Base-by-base conservation (phyloP, 73 alveolate genomes). In the Breviolum minutum region DNA sequence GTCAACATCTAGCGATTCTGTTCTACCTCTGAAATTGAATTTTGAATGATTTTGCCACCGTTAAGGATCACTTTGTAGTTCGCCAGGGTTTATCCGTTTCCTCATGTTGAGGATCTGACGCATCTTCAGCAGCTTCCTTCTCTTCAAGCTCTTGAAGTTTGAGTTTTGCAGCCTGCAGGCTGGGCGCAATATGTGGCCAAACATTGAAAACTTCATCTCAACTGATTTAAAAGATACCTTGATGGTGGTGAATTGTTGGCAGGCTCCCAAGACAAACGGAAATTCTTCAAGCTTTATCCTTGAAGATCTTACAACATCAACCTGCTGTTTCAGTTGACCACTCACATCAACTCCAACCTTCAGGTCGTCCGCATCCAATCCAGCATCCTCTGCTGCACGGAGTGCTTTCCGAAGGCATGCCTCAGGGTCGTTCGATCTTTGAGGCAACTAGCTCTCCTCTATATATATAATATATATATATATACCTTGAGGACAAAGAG, bases 121-220 rank as follows among this genome's bases (percentile, higher is more conserved):
- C 97, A 73, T 91, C 97, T 29, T 40, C 89, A 5, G 97, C 97
- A 13, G 97, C 97, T 54, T 40, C 97, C 63, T 26, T 48, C 88
- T 91, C 97, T 29, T 91, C 97, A 29, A 91, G 87, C 60, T 91
- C 88, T 48, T 91, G 97, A n/a, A 91, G 80, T 26, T 91, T 91
- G 48, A 79, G 24, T 63, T 79, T 79, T 19, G 97, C 97, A 3
- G 97, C 97, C 97, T 91, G 19, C 27, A 14, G 30, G 40, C 54
- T 3, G 79, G 79, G 79, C 54, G 54, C 54, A 3, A 40, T 40
- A 40, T 3, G 3, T 3, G 54, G 54, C 54, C 54, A 40, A 40
- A 40, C 54, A 40, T 40, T 40, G 54, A 40, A 3, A 13, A 7
- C 40, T 10, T 24, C 83, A 73, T 24, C 16, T 32, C 48, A 17